Conservation (phyloP, 257 asterid genomes). For the Nemophila menziesii region DNA sequence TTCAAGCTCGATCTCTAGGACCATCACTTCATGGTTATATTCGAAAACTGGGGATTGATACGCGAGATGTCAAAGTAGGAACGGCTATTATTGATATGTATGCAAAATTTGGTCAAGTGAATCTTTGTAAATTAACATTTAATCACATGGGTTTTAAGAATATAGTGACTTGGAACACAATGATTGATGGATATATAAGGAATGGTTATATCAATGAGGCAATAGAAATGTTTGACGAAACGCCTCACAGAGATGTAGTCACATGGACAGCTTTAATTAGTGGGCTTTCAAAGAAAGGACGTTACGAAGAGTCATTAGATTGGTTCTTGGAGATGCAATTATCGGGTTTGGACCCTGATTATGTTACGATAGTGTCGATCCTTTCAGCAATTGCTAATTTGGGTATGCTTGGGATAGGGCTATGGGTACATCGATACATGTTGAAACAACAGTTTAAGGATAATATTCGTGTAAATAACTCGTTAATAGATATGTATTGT, state of each 20-base stretch:
- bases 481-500: constrained; percentile 65
- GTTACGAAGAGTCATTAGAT: constrained; percentile 40
- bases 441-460: constrained; percentile 18
- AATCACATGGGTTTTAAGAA: constrained; percentile 36
- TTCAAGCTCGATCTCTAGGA: constrained; percentile 22
- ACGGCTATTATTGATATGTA: constrained; percentile 68
- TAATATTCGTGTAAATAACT: constrained; percentile 39
- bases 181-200: constrained; percentile 58
- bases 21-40: constrained; percentile 48
- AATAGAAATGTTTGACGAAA: constrained; percentile 47
- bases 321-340: constrained; percentile 67
- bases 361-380: constrained; percentile 41
- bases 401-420: constrained; percentile 59
- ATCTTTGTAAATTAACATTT: constrained; percentile 36
- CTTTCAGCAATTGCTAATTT: constrained; percentile 62
- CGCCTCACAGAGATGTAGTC: constrained; percentile 56
- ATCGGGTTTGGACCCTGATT: constrained; percentile 45
- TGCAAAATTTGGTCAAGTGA: constrained; percentile 39
- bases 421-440: constrained; percentile 53
- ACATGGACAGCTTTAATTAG: constrained; percentile 69
- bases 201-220: constrained; percentile 40
- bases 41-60: constrained; percentile 48
- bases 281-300: constrained; percentile 54
- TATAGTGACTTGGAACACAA: constrained; percentile 64
- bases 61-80: constrained; percentile 45